Base-by-base conservation (phyloP, 2,329 filamentous ascomycete species). In the Metarhizium rileyi region DNA sequence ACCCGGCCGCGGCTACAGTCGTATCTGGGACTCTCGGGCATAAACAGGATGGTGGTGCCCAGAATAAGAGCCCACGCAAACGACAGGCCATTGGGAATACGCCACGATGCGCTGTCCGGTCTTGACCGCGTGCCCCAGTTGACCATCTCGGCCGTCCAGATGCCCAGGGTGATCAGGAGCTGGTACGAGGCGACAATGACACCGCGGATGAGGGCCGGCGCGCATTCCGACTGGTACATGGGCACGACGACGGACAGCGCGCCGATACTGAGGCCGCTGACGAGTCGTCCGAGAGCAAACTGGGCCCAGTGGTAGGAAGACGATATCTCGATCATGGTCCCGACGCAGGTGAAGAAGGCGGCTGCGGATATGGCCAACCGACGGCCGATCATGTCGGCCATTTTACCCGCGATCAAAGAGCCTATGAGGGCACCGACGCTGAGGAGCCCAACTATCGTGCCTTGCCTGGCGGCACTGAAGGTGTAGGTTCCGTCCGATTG, bases 181-280 rank as follows among this genome's bases (percentile, higher is more conserved):
- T 86, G 83, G 63, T 86, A 86, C 47, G 74, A 77, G 1, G 76
- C 74, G 26, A 86, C 75, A 36, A 86, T 71, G 6, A 80, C 71
- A 58, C 81, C 81, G 57, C 83, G 77, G 46, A 86, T 77, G 51
- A 80, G 75, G 52, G 80, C 74, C 0, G 83, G 83, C 3, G 78
- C 77, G 50, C 75, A 81, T 64, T 87, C 83, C 16, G 75, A 78
- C 61, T 85, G 81, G 57, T 86, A 86, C 78, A 87, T 81, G 44
- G 80, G 80, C 1, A 83, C 80, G 25, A 80, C 68, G 40, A 84
- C 81, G 5, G 78, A 83, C 0, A 86, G 69, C 20, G 77, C 73
- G 26, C 83, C 83, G 44, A 87, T 79, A 20, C 81, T 81, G 2
- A 84, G 61, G 56, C 83, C 83, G 23, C 80, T 83, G n/a, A 84